Conservation (phyloP, 805 yeast species). For the Zygotorulaspora florentina region DNA sequence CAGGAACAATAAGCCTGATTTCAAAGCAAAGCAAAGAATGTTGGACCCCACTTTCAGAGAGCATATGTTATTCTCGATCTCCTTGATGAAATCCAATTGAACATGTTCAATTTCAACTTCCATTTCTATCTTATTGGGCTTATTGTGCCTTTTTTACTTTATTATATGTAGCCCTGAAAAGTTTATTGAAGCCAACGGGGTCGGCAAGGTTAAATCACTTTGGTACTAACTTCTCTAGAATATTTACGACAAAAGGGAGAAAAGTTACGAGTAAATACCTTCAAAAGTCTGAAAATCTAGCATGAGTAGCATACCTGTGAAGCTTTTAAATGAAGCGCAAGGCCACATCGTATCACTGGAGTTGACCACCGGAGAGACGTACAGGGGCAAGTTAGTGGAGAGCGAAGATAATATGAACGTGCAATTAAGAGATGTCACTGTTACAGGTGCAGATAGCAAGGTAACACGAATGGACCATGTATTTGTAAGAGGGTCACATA, state of each 20-base stretch:
- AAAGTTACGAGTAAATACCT: too few species aligned
- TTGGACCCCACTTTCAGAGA: constrained; percentile 54
- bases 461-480: constrained; percentile 77
- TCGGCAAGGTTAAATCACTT: too few species aligned
- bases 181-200: background rate
- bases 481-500: constrained; percentile 86
- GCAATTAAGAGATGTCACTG: constrained; percentile 73
- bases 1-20: constrained; percentile 51
- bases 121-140: constrained; percentile 12
- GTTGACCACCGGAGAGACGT: constrained; percentile 77
- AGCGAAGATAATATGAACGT: constrained; percentile 95
- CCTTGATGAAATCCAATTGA: constrained; percentile 51
- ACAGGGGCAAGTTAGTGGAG: constrained; percentile 80
- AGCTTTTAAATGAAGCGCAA: constrained; percentile 81
- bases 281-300: too few species aligned
- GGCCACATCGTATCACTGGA: constrained; percentile 86
- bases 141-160: background rate
- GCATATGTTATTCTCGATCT: constrained; percentile 40
- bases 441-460: constrained; percentile 71
- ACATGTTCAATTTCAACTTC: constrained; percentile 33
- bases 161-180: background rate
- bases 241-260: too few species aligned
- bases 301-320: constrained; percentile 58
- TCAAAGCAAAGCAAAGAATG: constrained; percentile 50
- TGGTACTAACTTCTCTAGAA: too few species aligned